A percentile compares a stretch with the other conserved stretches of the same genome.
phyloP scores from a whole-genome alignment of 1,139 yeast genomes.

The Lodderomyces theae region DNA sequence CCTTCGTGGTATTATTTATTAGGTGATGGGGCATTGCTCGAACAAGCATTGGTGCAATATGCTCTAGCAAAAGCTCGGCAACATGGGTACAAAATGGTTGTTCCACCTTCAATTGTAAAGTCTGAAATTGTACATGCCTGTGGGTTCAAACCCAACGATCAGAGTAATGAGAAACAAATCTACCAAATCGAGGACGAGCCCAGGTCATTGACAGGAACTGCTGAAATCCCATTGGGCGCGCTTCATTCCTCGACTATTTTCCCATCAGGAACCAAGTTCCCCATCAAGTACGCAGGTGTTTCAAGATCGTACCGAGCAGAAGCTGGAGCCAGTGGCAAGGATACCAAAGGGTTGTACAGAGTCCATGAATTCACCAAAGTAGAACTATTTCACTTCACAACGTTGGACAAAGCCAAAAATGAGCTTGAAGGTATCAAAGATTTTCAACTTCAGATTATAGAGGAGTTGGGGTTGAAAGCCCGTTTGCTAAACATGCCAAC shows the following conservation, averaged over 20 bases:
- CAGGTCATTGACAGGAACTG: constrained; percentile 84
- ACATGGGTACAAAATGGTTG: constrained; percentile 65
- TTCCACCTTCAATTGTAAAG: constrained; percentile 86
- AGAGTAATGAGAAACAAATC: constrained; percentile 81
- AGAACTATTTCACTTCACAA: constrained; percentile 81
- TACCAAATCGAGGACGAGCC: constrained; percentile 56
- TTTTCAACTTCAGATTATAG: constrained; percentile 64
- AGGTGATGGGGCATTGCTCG: constrained; percentile 86
- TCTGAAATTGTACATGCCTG: constrained; percentile 80
- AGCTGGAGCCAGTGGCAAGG: constrained; percentile 95
- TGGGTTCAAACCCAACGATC: constrained; percentile 94
- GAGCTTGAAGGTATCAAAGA: constrained; percentile 60
- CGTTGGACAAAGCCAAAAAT: constrained; percentile 39
- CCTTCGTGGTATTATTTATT: constrained; percentile 84
- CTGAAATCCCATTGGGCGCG: constrained; percentile 93
- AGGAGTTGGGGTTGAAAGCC: constrained; percentile 72
- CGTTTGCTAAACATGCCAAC: constrained; percentile 86
- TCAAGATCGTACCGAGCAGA: constrained; percentile 92
- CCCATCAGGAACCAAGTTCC: constrained; percentile 30
- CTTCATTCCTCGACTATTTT: constrained; percentile 36
- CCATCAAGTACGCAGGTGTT: constrained; percentile 70
- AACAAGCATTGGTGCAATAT: constrained; percentile 84
- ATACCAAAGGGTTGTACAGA: constrained; percentile 86
- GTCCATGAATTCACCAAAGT: constrained; percentile 99
- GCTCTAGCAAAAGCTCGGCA: constrained; percentile 64